A percentile compares a stretch with the other conserved stretches of the same genome.
phyloP scores from a whole-genome alignment of 2,329 filamentous ascomycete species.

The Penicillium paneum region DNA sequence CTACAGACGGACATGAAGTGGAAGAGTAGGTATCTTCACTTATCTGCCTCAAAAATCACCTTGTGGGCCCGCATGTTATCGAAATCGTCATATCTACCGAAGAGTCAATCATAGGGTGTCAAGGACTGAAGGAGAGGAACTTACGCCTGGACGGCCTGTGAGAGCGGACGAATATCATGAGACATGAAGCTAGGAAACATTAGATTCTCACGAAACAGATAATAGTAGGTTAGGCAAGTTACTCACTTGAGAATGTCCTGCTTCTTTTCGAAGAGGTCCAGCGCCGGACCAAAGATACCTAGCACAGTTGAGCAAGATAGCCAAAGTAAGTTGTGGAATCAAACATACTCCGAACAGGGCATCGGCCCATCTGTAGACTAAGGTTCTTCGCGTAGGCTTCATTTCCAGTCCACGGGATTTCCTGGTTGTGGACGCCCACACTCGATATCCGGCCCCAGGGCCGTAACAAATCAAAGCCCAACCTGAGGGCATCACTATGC shows the following conservation, averaged over 20 bases:
- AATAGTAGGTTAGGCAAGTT: neutral
- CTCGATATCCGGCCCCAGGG: slow-evolving; percentile 70
- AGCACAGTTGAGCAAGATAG: neutral
- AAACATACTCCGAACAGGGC: slow-evolving; percentile 54
- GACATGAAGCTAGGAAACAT: slow-evolving; percentile 63
- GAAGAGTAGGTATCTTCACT: slow-evolving; percentile 26
- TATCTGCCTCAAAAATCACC: slow-evolving; percentile 58
- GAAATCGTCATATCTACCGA: slow-evolving; percentile 60
- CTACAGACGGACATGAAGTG: too few species aligned
- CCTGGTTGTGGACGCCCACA: slow-evolving; percentile 70
- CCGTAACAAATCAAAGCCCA: slow-evolving; percentile 67
- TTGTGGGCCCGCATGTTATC: slow-evolving; percentile 69
- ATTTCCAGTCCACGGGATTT: slow-evolving; percentile 63
- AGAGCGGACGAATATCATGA: slow-evolving; percentile 66
- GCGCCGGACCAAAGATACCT: slow-evolving; percentile 60
- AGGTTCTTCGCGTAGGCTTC: slow-evolving; percentile 67
- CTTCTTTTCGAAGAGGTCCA: slow-evolving; percentile 60
- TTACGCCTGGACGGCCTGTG: slow-evolving; percentile 56
- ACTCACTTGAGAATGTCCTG: slow-evolving; percentile 63
- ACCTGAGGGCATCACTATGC: slow-evolving; percentile 62
- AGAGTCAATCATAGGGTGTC: neutral
- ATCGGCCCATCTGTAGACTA: slow-evolving; percentile 69
- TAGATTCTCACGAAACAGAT: slow-evolving; percentile 2
- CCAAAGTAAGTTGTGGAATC: neutral
- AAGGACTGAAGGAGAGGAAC: neutral